phyloP scores from a whole-genome alignment of 2,329 filamentous ascomycete genomes.

The Arthrobotrys pseudoclavata region DNA sequence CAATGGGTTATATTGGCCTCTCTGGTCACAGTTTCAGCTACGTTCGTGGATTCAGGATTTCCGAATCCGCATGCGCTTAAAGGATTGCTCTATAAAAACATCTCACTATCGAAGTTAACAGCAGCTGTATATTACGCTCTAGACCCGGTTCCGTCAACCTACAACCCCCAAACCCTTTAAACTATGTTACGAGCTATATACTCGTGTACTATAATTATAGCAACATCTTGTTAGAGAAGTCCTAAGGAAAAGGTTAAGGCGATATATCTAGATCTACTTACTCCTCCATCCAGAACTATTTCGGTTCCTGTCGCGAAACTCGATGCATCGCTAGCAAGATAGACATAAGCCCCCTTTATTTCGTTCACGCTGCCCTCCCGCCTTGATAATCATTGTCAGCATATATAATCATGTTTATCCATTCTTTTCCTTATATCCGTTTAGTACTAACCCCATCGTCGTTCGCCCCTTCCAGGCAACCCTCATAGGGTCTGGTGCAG shows the following conservation, averaged over 20 bases:
- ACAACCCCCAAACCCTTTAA: too few species aligned
- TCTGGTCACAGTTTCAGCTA: too few species aligned
- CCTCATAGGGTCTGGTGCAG: slow-evolving; percentile 76
- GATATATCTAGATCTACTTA: slow-evolving; percentile 63
- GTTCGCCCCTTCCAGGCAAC: slow-evolving; percentile 82
- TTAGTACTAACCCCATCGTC: slow-evolving; percentile 75
- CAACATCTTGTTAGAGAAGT: neutral
- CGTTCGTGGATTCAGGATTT: too few species aligned
- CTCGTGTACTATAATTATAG: slow-evolving; percentile 6
- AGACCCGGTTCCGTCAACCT: too few species aligned
- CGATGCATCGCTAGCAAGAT: slow-evolving; percentile 70
- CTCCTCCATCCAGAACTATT: slow-evolving; percentile 66
- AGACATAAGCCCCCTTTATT: slow-evolving; percentile 73
- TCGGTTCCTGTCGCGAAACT: slow-evolving; percentile 70
- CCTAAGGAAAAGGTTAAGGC: neutral
- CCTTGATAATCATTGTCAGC: slow-evolving; percentile 62
- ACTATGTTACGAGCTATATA: neutral
- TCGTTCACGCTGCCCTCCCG: slow-evolving; percentile 76
- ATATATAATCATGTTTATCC: slow-evolving; percentile 26
- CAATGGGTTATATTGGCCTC: too few species aligned
- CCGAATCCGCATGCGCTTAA: too few species aligned
- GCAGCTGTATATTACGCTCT: too few species aligned
- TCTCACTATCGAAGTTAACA: too few species aligned
- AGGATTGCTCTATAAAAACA: neutral
- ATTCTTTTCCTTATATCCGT: slow-evolving; percentile 7